These are phyloP conservation scores for Chrysophaeum taylorii DNA, from an alignment of 352 stramenopile species.

Conservation along the genomic window DNA sequence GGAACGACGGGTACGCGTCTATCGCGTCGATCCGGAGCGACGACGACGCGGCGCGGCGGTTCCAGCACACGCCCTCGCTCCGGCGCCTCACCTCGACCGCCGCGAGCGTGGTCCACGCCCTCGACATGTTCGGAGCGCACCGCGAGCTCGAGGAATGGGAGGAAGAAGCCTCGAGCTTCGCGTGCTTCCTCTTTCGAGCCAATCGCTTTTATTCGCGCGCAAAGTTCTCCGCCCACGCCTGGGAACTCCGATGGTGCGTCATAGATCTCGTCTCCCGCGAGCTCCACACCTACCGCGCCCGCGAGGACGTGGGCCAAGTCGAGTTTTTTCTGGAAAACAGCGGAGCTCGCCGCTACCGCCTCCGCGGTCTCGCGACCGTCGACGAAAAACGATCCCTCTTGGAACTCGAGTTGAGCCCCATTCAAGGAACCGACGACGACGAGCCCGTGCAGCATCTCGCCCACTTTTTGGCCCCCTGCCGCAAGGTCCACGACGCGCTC, in stretches of 20 bases:
- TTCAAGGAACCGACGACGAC: background rate
- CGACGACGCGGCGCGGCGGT: constrained; percentile 1
- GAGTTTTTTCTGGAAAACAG: background rate
- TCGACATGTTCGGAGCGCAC: background rate
- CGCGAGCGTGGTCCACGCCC: too few species aligned
- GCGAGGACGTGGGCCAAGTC: background rate
- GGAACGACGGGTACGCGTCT: too few species aligned
- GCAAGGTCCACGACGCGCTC: background rate
- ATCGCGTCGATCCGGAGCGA: too few species aligned
- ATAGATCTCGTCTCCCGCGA: background rate
- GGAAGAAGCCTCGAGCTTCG: background rate
- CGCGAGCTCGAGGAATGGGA: background rate
- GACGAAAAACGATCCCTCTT: background rate
- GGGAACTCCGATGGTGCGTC: constrained; percentile 8
- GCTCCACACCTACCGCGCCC: background rate
- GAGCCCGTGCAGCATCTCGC: background rate
- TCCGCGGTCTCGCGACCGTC: background rate
- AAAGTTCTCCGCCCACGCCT: background rate
- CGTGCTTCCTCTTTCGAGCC: background rate
- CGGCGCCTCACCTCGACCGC: too few species aligned
- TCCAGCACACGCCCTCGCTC: too few species aligned
- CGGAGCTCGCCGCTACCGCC: background rate
- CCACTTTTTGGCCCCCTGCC: background rate
- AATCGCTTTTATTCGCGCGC: background rate
- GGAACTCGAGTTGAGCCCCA: background rate